Evolutionary conservation across 2,329 filamentous ascomycete species (phyloP).

Genomic region (Talaromyces islandicus): DNA sequence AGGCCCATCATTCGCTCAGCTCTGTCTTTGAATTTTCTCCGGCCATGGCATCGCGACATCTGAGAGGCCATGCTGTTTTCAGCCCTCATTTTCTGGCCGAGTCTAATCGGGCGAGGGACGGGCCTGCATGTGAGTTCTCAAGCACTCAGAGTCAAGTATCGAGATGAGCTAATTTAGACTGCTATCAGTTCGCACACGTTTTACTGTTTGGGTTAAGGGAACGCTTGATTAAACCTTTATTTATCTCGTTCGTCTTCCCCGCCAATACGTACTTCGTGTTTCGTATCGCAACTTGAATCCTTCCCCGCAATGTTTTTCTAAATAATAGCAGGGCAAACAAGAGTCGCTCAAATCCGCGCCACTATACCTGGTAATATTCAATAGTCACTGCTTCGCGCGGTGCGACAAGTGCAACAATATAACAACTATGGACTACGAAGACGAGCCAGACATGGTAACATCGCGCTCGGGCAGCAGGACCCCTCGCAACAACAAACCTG

Average conservation of each 20-base stretch:
- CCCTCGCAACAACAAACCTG: conserved; percentile 24
- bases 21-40: neutral
- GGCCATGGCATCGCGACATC: neutral
- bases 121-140: neutral
- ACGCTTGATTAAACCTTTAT: neutral
- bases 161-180: neutral
- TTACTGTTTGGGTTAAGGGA: neutral
- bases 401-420: neutral
- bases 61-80: neutral
- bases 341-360: neutral
- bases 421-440: conserved; percentile 22
- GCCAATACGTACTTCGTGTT: neutral
- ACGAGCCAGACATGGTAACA: conserved; percentile 23
- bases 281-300: neutral
- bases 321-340: neutral
- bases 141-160: neutral
- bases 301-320: neutral
- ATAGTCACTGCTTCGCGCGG: neutral
- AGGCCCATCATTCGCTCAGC: neutral
- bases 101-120: neutral
- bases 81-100: neutral
- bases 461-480: conserved; percentile 28
- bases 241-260: neutral
- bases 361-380: neutral
- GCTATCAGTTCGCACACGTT: neutral